Evolutionary conservation across 2,329 filamentous ascomycete species (phyloP).

Genomic region (Fusarium burgessii): DNA sequence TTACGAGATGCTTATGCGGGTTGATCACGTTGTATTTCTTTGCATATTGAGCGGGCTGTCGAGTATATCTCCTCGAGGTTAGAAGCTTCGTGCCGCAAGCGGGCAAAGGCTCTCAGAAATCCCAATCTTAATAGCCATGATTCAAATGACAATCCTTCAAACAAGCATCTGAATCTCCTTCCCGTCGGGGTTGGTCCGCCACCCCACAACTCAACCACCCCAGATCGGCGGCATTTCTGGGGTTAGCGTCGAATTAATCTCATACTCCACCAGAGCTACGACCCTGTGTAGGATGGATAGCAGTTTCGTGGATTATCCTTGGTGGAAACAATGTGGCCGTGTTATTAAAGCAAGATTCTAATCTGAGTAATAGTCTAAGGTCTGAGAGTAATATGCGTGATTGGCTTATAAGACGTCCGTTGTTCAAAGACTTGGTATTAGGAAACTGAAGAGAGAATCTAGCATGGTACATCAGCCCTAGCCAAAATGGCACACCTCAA

Average conservation of each 20-base stretch:
- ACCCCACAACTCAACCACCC: constrained; percentile 16
- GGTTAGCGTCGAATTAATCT: background rate
- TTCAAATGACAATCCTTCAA: no score
- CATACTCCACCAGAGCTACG: background rate
- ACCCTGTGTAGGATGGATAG: background rate
- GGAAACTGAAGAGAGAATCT: background rate
- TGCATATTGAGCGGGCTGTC: background rate
- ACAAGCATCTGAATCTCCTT: constrained; percentile 3
- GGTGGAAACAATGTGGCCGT: constrained; percentile 23
- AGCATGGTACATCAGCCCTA: background rate
- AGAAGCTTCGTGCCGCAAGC: background rate
- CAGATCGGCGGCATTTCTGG: constrained; percentile 13
- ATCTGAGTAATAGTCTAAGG: background rate
- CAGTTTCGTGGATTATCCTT: constrained; percentile 14
- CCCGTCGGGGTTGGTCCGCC: constrained; percentile 2
- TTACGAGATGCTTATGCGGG: background rate
- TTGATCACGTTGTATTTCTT: background rate
- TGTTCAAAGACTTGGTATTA: background rate
- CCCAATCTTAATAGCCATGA: background rate
- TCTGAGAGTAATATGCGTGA: background rate
- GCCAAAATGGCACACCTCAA: background rate
- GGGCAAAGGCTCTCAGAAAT: background rate
- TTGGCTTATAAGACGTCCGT: constrained; percentile 1
- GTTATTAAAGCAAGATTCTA: background rate
- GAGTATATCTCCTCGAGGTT: background rate